Base-by-base conservation (phyloP, 257 asterid genomes). In the Mitragyna speciosa region DNA sequence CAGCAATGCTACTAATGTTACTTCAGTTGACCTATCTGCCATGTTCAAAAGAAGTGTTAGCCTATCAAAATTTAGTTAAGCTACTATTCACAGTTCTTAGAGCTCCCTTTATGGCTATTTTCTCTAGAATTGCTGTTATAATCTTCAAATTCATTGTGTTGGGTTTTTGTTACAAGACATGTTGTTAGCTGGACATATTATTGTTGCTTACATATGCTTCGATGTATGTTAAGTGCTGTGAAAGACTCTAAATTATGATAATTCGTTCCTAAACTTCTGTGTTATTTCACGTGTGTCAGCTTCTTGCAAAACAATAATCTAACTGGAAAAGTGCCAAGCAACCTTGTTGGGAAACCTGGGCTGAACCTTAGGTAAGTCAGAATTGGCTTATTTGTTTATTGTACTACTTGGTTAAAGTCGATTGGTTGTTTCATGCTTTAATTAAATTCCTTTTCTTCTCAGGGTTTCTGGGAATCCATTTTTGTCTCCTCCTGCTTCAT, bases 401-500 rank as follows among this genome's bases (percentile, higher is more conserved):
- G 30, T 9, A 24, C 41, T 45, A 22, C 45, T 70, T 49, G 89
- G 63, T 77, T 86, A 77, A 74, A 43, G 28, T 33, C 24, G 28
- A 7, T 76, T 76, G 75, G 73, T 52, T 12, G 30, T 81, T 78
- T 59, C 69, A 63, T 43, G 48, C 61, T 59, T 30, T 68, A 8
- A 28, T 51, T 71, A 64, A 39, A 36, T 77, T 59, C 74, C 20
- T 31, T 26, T 79, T 67, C 79, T 85, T 70, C 70, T 58, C 70
- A 95, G 98, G 89, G 84, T 84, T 73, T 86, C 97, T 15, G 98
- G 99, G 68, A 95, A 95, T 87, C 97, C 96, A 47, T 87, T 84
- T 41, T 70, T 93, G 89, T 77, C 85, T 31, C 87, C 89, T 43
- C 86, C 89, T 56, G 89, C 79, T 7, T 78, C 85, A 41, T 92